A percentile compares a stretch with the other conserved stretches of the same genome.
Conservation (phyloP, 257 asterid species). For the Solanum lignicaule region DNA sequence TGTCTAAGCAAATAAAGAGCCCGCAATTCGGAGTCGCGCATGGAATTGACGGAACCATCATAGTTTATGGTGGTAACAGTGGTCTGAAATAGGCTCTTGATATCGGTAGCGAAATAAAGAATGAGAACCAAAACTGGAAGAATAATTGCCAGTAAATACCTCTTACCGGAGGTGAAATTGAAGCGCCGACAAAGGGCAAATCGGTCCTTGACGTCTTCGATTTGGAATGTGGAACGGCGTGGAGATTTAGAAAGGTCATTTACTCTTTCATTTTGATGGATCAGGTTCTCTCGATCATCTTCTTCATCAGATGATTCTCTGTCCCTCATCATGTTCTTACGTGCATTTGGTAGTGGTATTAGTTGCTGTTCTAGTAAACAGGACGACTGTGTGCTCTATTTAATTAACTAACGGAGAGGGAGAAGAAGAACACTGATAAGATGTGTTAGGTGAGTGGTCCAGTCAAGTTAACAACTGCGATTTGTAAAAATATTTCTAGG, state of each 20-base stretch:
- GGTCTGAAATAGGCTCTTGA: slow-evolving; percentile 45
- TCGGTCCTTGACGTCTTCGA: slow-evolving; percentile 4
- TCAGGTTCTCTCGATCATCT: slow-evolving; percentile 63
- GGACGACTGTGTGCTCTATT: not conserved
- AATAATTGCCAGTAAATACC: slow-evolving; percentile 55
- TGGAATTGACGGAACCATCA: slow-evolving; percentile 30
- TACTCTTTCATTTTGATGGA: slow-evolving; percentile 46
- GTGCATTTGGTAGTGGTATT: not conserved
- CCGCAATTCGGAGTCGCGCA: slow-evolving; percentile 81
- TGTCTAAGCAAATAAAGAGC: slow-evolving; percentile 65
- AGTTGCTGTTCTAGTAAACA: not conserved
- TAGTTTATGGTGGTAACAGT: slow-evolving; percentile 24
- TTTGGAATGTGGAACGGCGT: slow-evolving; percentile 16
- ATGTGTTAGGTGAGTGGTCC: not conserved
- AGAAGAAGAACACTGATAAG: not conserved
- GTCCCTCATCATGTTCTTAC: slow-evolving; percentile 24
- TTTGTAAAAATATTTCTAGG: not conserved
- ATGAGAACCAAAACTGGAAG: slow-evolving; percentile 52
- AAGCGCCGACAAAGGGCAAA: slow-evolving; percentile 18
- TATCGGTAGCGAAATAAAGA: slow-evolving; percentile 62
- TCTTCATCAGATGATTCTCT: slow-evolving; percentile 68
- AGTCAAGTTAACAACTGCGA: not conserved
- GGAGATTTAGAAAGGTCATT: slow-evolving; percentile 27
- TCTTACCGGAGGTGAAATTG: slow-evolving; percentile 38
- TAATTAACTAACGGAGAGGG: not conserved